phyloP scores from a whole-genome alignment of 2,329 filamentous ascomycete species.

The Alternaria angustiovoidea region DNA sequence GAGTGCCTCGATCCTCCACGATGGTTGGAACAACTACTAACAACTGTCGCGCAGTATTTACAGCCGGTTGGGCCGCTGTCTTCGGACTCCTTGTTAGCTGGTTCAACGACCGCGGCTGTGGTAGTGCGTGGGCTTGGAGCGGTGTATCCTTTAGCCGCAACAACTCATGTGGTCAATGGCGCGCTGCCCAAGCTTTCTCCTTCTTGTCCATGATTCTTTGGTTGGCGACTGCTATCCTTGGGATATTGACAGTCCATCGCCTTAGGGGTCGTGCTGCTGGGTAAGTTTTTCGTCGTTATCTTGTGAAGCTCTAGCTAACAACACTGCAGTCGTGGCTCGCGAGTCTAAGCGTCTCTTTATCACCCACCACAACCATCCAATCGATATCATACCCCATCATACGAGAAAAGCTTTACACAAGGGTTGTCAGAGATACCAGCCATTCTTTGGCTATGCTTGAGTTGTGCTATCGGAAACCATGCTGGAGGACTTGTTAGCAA shows the following conservation, averaged over 20 bases:
- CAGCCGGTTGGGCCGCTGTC: conserved; percentile 70
- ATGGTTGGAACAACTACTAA: not conserved
- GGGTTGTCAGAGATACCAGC: not conserved
- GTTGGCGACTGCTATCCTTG: conserved; percentile 63
- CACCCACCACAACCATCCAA: not conserved
- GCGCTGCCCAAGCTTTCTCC: conserved; percentile 73
- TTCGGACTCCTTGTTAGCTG: conserved; percentile 52
- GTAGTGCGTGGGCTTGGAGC: conserved; percentile 61
- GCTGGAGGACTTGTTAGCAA: not conserved
- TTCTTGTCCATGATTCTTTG: conserved; percentile 77
- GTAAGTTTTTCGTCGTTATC: conserved; percentile 10
- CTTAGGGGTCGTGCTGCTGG: conserved; percentile 17
- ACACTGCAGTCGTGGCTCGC: not conserved
- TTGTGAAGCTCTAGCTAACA: not conserved
- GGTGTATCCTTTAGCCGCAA: conserved; percentile 49
- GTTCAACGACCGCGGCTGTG: conserved; percentile 36
- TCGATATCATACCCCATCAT: not conserved
- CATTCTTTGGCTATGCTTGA: not conserved
- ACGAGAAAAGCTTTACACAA: not conserved
- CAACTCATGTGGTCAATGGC: conserved; percentile 72
- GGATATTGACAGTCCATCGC: conserved; percentile 31
- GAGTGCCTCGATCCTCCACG: not conserved
- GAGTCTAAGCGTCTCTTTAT: not conserved
- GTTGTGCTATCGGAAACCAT: not conserved
- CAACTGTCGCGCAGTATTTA: conserved; percentile 58